Conservation (phyloP, 495 filamentous ascomycete species). For the Penicillium paxilli region DNA sequence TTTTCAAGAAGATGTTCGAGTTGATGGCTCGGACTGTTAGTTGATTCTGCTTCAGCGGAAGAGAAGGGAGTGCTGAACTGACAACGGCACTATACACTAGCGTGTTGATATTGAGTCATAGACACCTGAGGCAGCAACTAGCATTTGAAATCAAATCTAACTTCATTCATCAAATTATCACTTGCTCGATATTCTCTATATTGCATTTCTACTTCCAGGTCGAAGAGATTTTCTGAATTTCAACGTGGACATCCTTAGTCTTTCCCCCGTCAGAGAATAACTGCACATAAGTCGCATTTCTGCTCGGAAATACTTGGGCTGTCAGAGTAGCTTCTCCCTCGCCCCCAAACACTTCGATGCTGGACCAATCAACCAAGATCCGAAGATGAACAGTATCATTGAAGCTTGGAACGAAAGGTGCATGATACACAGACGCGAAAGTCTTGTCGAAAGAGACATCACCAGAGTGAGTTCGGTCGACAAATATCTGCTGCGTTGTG, state of each 20-base stretch:
- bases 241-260: slow-evolving; percentile 19
- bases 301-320: slow-evolving; percentile 33
- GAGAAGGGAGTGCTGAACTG: too few species aligned
- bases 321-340: slow-evolving; percentile 33
- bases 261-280: slow-evolving; percentile 23
- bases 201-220: slow-evolving; percentile 5
- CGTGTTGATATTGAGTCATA: too few species aligned
- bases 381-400: slow-evolving; percentile 23
- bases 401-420: slow-evolving; percentile 13
- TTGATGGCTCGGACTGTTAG: too few species aligned
- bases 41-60: too few species aligned
- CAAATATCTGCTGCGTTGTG: slow-evolving; percentile 29
- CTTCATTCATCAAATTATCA: too few species aligned
- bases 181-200: neutral
- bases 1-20: slow-evolving; percentile 1
- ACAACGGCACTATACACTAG: too few species aligned
- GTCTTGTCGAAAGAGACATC: slow-evolving; percentile 25
- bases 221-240: slow-evolving; percentile 6
- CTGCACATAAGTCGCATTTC: slow-evolving; percentile 17
- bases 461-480: slow-evolving; percentile 32
- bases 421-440: slow-evolving; percentile 27
- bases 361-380: slow-evolving; percentile 35
- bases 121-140: too few species aligned
- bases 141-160: too few species aligned
- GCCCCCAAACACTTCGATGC: slow-evolving; percentile 36